Percentiles rank a stretch among this genome's conserved stretches.
Conservation (phyloP, 139 green algal species). For the Chlorokybus atmophyticus region DNA sequence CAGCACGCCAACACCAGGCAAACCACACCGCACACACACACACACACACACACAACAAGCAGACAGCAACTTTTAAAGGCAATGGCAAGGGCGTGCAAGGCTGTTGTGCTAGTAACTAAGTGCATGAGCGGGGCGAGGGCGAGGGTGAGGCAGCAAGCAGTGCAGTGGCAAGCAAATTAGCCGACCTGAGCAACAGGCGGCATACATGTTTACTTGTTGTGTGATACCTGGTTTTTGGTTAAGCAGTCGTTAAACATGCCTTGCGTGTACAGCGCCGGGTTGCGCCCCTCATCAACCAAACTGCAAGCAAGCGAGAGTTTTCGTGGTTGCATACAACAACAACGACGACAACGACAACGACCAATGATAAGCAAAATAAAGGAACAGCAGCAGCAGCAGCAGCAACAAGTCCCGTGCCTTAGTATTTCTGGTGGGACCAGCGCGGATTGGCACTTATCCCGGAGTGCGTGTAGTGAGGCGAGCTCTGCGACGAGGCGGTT, state of each 20-base stretch:
- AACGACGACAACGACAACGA: not conserved
- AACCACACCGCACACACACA: no score
- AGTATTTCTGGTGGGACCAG: constrained; percentile 13
- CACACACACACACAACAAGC: no score
- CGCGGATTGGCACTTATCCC: constrained; percentile 6
- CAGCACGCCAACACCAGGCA: no score
- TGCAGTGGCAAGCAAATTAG: no score
- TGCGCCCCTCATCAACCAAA: constrained; percentile 16
- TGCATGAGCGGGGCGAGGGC: no score
- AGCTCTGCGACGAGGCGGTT: constrained; percentile 12
- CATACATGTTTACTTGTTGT: no score
- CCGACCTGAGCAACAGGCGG: no score
- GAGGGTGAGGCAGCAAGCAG: no score
- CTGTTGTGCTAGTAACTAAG: no score
- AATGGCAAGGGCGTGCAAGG: no score
- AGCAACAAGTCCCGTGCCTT: constrained; percentile 8
- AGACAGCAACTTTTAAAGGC: no score
- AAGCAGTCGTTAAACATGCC: constrained; percentile 10
- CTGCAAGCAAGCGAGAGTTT: not conserved
- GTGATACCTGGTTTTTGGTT: constrained; percentile 4
- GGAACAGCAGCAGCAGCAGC: not conserved
- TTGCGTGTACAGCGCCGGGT: constrained; percentile 10
- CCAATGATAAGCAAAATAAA: not conserved
- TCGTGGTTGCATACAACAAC: not conserved
- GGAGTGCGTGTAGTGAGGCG: not conserved